Evolutionary conservation across 2,329 filamentous ascomycete species (phyloP).

Genomic region (Myriosclerotinia curreyana): DNA sequence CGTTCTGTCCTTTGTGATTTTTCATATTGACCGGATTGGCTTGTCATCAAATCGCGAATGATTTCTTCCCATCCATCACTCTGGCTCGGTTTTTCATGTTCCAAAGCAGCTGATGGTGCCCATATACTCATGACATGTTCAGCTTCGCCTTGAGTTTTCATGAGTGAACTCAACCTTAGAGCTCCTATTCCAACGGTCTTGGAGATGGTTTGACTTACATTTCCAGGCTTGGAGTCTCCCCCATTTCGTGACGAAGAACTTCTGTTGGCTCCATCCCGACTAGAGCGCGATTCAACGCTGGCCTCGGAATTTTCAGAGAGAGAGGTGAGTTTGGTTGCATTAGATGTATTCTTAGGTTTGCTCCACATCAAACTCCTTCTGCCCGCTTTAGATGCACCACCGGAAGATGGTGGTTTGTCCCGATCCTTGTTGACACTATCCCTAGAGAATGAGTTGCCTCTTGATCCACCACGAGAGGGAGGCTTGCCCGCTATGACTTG

Average conservation of each 20-base stretch:
- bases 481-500: slow-evolving; percentile 35
- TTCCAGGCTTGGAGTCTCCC: slow-evolving; percentile 36
- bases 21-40: slow-evolving; percentile 69
- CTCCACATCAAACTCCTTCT: slow-evolving; percentile 70
- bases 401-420: slow-evolving; percentile 47
- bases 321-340: slow-evolving; percentile 49
- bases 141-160: slow-evolving; percentile 67
- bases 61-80: slow-evolving; percentile 70
- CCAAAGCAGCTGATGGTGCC: slow-evolving; percentile 57
- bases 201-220: slow-evolving; percentile 52
- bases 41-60: slow-evolving; percentile 70
- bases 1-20: slow-evolving; percentile 71
- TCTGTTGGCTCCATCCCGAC: slow-evolving; percentile 46
- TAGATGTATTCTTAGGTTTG: slow-evolving; percentile 48
- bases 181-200: slow-evolving; percentile 75
- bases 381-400: slow-evolving; percentile 50
- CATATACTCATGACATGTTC: slow-evolving; percentile 78
- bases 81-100: slow-evolving; percentile 56
- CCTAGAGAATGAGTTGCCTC: slow-evolving; percentile 26
- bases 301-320: slow-evolving; percentile 38
- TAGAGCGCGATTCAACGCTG: slow-evolving; percentile 21
- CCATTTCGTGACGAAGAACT: slow-evolving; percentile 48
- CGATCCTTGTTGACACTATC: slow-evolving; percentile 31
- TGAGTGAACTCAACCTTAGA: slow-evolving; percentile 69
- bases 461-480: slow-evolving; percentile 29